These are phyloP conservation scores for Pythium aristosporum DNA, from an alignment of 352 stramenopile species.

Conservation along the genomic window DNA sequence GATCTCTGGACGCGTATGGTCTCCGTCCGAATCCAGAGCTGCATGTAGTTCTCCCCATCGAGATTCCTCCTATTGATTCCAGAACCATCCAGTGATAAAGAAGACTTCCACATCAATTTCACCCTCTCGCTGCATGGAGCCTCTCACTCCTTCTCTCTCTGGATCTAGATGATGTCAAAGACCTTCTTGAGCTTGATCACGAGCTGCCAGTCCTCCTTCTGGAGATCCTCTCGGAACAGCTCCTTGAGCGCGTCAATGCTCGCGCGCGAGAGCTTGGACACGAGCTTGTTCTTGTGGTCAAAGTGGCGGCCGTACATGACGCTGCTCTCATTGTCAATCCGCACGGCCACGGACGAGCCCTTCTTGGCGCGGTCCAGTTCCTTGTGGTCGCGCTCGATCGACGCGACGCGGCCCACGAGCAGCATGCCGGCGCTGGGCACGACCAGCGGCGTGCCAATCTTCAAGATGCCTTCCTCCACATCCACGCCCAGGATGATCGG, in stretches of 20 bases:
- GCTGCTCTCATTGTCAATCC: conserved; percentile 95
- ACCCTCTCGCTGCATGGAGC: too few species aligned
- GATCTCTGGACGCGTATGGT: too few species aligned
- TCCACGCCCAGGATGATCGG: conserved; percentile 99
- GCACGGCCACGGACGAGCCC: conserved; percentile 93
- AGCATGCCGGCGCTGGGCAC: conserved; percentile 70
- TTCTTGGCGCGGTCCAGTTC: conserved; percentile 95
- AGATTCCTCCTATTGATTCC: too few species aligned
- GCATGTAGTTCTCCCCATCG: too few species aligned
- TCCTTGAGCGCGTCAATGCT: conserved; percentile 99
- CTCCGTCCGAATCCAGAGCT: too few species aligned
- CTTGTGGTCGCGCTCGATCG: conserved; percentile 96
- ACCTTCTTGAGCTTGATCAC: conserved; percentile 99
- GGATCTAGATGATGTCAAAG: conserved; percentile 95
- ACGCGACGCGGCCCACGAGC: conserved; percentile 94
- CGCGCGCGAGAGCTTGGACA: conserved; percentile 84
- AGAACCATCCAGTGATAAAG: too few species aligned
- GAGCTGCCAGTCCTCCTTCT: conserved; percentile 97
- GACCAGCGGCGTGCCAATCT: conserved; percentile 96
- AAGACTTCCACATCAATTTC: too few species aligned
- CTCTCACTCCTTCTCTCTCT: too few species aligned
- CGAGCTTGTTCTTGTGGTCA: conserved; percentile 89
- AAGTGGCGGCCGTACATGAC: conserved; percentile 98
- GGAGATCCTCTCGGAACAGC: conserved; percentile 98
- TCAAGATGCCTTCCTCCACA: conserved; percentile 96